Evolutionary conservation across 257 asterid genomes (phyloP), one percentile per base, ranked within the genome.

Genomic region (Plectranthus barbatus): DNA sequence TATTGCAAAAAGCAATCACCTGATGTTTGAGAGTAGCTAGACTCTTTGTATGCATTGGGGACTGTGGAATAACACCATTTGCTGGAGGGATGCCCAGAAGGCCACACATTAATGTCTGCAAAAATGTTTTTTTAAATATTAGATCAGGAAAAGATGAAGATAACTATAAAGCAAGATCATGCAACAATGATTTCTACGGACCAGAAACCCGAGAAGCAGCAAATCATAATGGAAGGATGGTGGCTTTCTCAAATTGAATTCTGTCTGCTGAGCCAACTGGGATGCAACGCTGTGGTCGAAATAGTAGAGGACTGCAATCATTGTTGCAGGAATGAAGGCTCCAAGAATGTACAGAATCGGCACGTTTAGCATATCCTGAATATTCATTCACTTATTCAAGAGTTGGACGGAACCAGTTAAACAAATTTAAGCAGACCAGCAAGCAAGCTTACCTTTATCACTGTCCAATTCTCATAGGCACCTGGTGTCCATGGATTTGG

Each of bases 401-500:
- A n/a, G n/a, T n/a, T n/a, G n/a, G n/a, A n/a, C n/a, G n/a, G n/a
- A n/a, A n/a, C n/a, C n/a, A n/a, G n/a, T n/a, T n/a, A n/a, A 8
- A 18, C 17, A 54, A 5, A 47, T 66, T 34, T 26, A 49, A 60
- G 58, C 46, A 59, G n/a, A n/a, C n/a, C n/a, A n/a, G n/a, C n/a
- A n/a, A n/a, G 55, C 15, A 4, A n/a, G 63, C 81, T 71, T 80
- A 76, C 98, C 90, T 80, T 84, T 11, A 91, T 80, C 54, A 91
- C 96, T 5, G 95, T 91, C 98, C 97, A 91, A 68, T 91, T 91
- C 70, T 59, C 79, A 45, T 86, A 88, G 36, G 98, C 97, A 9
- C 93, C 95, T 5, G 90, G 90, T 11, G 97, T 78, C 98, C 98
- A 91, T 10, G 98, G 98, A 60, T 91, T 86, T 12, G 98, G 98